Evolutionary conservation across 768 basidiomycete species (phyloP).

Genomic region (Leucogyrophana mollusca): DNA sequence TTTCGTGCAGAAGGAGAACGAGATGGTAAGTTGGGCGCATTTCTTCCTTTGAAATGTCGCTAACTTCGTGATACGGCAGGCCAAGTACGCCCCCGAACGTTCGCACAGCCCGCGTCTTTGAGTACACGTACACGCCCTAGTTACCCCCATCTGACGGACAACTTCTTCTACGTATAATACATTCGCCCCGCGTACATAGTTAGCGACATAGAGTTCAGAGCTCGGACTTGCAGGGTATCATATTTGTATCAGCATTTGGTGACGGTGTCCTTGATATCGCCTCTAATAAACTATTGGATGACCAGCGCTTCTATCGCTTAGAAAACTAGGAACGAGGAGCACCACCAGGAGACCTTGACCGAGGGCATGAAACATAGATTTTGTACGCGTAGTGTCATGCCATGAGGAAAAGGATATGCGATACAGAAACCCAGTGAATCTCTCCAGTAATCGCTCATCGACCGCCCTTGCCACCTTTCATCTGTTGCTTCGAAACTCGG

Average conservation of each 20-base stretch:
- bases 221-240: constrained; percentile 8
- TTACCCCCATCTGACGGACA: not conserved
- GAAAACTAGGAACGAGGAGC: no score
- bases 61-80: constrained; percentile 33
- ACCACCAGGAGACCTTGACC: no score
- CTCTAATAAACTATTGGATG: no score
- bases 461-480: constrained; percentile 86
- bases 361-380: constrained; percentile 10
- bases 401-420: constrained; percentile 19
- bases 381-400: constrained; percentile 10
- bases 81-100: constrained; percentile 54
- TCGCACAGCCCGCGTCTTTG: constrained; percentile 17
- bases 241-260: constrained; percentile 15
- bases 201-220: constrained; percentile 3
- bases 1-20: constrained; percentile 83
- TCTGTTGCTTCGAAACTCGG: constrained; percentile 93
- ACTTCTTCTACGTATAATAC: not conserved
- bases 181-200: constrained; percentile 8
- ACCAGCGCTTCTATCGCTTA: no score
- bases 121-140: not conserved
- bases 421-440: constrained; percentile 19
- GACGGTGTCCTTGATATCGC: no score
- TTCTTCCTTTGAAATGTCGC: not conserved
- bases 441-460: constrained; percentile 43
- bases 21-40: constrained; percentile 65